Conservation (phyloP, 78 protist species). For the Speleostelium caveatum region DNA sequence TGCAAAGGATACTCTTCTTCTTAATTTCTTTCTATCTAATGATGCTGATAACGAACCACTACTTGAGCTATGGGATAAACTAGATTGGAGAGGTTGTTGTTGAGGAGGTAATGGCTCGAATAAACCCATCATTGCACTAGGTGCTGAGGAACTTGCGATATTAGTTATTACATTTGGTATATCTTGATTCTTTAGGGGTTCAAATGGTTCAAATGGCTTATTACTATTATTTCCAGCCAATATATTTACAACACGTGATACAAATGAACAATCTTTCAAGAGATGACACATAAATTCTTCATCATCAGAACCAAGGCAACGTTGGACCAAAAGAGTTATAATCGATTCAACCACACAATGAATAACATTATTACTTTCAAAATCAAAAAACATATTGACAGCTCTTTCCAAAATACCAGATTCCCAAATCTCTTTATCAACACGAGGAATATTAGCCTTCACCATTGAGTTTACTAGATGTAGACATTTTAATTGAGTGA, state of each 20-base stretch:
- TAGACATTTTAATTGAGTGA: conserved; percentile 19
- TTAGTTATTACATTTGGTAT: too few relatives aligned
- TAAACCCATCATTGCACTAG: too few relatives aligned
- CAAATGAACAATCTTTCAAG: conserved; percentile 57
- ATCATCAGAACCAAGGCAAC: conserved; percentile 63
- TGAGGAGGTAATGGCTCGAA: neutral
- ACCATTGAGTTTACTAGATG: conserved; percentile 26
- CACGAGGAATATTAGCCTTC: conserved; percentile 23
- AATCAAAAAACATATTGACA: conserved; percentile 57
- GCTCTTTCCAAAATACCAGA: conserved; percentile 60
- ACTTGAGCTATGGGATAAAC: neutral
- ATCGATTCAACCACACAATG: conserved; percentile 51
- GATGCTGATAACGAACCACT: neutral
- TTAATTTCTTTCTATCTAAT: too few relatives aligned
- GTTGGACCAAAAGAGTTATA: conserved; percentile 48
- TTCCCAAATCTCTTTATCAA: conserved; percentile 67
- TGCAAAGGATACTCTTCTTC: neutral
- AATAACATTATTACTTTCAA: conserved; percentile 61
- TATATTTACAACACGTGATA: conserved; percentile 45
- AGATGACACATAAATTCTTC: conserved; percentile 79
- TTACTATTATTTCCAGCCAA: conserved; percentile 23
- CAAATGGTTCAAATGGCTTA: too few relatives aligned
- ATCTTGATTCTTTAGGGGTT: neutral
- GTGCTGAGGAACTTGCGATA: neutral
- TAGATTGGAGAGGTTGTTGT: neutral